Base-by-base conservation (phyloP, 2,329 filamentous ascomycete genomes). In the Tricladium varicosporioides region DNA sequence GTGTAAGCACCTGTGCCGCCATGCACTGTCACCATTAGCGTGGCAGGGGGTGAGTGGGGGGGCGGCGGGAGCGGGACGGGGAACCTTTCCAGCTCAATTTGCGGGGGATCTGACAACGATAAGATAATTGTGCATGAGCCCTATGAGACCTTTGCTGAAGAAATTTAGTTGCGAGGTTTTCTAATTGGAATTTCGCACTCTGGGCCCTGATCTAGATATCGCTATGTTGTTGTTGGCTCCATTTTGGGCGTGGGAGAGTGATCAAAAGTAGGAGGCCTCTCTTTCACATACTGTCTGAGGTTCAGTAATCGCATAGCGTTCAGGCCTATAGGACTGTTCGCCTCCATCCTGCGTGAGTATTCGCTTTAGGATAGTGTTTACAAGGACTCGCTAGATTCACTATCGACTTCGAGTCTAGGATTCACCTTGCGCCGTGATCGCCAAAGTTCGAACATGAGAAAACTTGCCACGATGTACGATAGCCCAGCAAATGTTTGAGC, bases 401-500 rank as follows among this genome's bases (percentile, higher is more conserved):
- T 40, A 4, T 40, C 36, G 11, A 40, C 10, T 40, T 27, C 22
- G 22, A 27, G 22, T 27, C 22, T 27, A 4, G 22, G 22, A 27
- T 27, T 27, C 22, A 7, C 22, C 13, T 32, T 19, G 5, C 43
- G 22, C 9, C 33, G 43, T 4, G 53, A 51, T 1, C 55, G 44
- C 48, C 51, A 51, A n/a, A 71, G 57, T 52, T 65, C 67, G 32
- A 70, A 58, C 60, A 74, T 64, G 48, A 73, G 67, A 2, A 62
- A 56, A 7, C 69, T 69, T 2, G 71, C 71, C 5, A 72, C 49
- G 5, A 69, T 43, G 57, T 73, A 75, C 9, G 71, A 54, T 5
- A 72, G 13, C 0, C 71, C 73, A 13, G 70, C 67, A 43, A 74
- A 74, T 1, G 74, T 64, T 56, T 75, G 74, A n/a, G 71, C 62